Percentiles rank a stretch among this genome's conserved stretches.
Evolutionary conservation across 139 green algal genomes (phyloP).

Genomic region (Closterium sp.): DNA sequence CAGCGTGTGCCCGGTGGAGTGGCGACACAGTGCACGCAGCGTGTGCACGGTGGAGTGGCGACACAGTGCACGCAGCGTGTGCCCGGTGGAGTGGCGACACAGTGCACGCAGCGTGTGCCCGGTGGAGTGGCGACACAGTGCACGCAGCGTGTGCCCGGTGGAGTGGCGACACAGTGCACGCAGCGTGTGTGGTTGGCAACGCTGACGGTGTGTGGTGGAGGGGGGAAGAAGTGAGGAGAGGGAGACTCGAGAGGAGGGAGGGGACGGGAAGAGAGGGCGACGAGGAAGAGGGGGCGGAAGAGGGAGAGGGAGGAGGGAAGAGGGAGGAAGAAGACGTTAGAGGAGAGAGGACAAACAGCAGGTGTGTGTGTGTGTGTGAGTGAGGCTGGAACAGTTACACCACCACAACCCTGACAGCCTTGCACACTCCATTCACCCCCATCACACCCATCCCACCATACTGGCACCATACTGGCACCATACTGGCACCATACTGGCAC

Average conservation of each 20-base stretch:
- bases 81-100: too few species aligned
- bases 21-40: too few species aligned
- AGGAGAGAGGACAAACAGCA: neutral
- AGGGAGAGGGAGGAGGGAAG: neutral
- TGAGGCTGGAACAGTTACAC: neutral
- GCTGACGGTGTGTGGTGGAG: neutral
- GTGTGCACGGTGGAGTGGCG: too few species aligned
- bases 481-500: conserved; percentile 56
- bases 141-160: too few species aligned
- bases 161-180: too few species aligned
- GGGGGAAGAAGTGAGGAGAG: neutral
- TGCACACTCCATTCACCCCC: neutral
- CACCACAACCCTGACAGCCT: neutral
- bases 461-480: conserved; percentile 56
- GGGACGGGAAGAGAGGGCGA: neutral
- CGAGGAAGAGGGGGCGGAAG: neutral
- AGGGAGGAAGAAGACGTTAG: neutral
- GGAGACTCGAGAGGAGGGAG: neutral
- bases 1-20: too few species aligned
- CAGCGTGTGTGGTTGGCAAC: too few species aligned
- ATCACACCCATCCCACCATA: too few species aligned
- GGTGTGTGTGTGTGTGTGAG: neutral
- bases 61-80: too few species aligned
- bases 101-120: too few species aligned
- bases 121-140: too few species aligned